Conservation (phyloP, 192 early-diverging fungal species). For the Coemansia sp. region DNA sequence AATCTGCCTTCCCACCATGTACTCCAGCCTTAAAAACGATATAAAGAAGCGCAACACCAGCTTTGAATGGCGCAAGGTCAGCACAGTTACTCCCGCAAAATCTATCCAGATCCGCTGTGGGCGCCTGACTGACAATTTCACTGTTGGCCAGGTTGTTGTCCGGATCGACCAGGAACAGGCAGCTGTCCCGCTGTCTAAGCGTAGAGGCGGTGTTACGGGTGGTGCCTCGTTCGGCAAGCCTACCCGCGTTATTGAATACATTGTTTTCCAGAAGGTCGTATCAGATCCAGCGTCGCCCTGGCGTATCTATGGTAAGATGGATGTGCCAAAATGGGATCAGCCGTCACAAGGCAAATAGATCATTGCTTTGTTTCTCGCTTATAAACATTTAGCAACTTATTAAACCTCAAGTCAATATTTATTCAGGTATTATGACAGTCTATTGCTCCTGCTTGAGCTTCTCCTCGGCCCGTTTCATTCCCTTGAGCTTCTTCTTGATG, state of each 20-base stretch:
- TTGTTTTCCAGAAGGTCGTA: constrained; percentile 66
- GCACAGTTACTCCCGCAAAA: constrained; percentile 54
- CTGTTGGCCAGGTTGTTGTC: constrained; percentile 63
- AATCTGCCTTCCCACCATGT: constrained; percentile 62
- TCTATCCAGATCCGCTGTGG: constrained; percentile 60
- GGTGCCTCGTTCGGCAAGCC: constrained; percentile 51
- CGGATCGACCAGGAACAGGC: constrained; percentile 66
- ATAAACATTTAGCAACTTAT: too few species aligned
- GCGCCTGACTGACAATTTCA: constrained; percentile 41
- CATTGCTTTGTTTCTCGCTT: neutral
- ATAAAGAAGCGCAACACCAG: constrained; percentile 55
- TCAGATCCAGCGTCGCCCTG: constrained; percentile 60
- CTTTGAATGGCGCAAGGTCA: constrained; percentile 63
- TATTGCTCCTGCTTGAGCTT: constrained; percentile 3
- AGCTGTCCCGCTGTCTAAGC: constrained; percentile 11
- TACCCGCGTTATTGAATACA: constrained; percentile 61
- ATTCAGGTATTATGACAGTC: neutral
- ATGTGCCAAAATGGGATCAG: constrained; percentile 39
- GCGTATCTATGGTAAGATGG: constrained; percentile 64
- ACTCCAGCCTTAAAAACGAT: constrained; percentile 59
- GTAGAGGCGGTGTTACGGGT: constrained; percentile 44
- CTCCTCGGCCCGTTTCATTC: constrained; percentile 22
- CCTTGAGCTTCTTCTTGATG: constrained; percentile 55
- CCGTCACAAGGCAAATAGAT: neutral
- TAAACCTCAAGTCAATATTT: too few species aligned